A percentile compares a stretch with the other conserved stretches of the same genome.
Conservation (phyloP, 192 early-diverging fungal species). For the Rhizoclosmatium globosum region DNA sequence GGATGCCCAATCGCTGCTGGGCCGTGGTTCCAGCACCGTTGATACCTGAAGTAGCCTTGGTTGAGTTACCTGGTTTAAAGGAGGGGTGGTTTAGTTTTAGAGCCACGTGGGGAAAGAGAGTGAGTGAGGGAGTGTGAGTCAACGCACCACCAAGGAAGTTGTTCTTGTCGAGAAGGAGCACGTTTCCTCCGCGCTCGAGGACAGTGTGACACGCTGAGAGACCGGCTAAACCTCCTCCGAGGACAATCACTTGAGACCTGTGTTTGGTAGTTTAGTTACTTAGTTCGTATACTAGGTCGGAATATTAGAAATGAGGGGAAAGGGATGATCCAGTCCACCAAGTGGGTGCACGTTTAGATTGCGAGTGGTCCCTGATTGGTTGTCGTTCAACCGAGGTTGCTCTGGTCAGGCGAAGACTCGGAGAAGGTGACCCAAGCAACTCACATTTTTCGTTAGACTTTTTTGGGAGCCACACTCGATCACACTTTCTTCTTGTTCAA, state of each 20-base stretch:
- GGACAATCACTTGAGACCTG: slow-evolving; percentile 70
- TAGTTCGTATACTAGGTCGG: neutral
- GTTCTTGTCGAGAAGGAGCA: slow-evolving; percentile 88
- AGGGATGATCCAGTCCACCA: too few relatives aligned
- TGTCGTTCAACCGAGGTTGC: too few relatives aligned
- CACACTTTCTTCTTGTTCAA: too few relatives aligned
- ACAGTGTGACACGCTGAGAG: slow-evolving; percentile 83
- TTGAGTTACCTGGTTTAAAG: slow-evolving; percentile 81
- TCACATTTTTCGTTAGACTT: too few relatives aligned
- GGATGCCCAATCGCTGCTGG: slow-evolving; percentile 71
- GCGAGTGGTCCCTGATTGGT: too few relatives aligned
- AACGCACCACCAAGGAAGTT: slow-evolving; percentile 78
- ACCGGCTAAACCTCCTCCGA: slow-evolving; percentile 91
- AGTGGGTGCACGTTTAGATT: too few relatives aligned
- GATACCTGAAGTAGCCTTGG: slow-evolving; percentile 98
- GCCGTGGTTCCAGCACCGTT: slow-evolving; percentile 92
- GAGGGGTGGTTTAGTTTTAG: neutral
- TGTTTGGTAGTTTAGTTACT: neutral
- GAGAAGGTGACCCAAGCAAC: too few relatives aligned
- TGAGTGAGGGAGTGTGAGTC: neutral
- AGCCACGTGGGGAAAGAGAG: neutral
- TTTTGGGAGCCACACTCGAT: too few relatives aligned
- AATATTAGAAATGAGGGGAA: too few relatives aligned
- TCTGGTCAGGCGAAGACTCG: too few relatives aligned
- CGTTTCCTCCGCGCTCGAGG: slow-evolving; percentile 83